Evolutionary conservation across 495 filamentous ascomycete species (phyloP).

Genomic region (Penicillium soppii): DNA sequence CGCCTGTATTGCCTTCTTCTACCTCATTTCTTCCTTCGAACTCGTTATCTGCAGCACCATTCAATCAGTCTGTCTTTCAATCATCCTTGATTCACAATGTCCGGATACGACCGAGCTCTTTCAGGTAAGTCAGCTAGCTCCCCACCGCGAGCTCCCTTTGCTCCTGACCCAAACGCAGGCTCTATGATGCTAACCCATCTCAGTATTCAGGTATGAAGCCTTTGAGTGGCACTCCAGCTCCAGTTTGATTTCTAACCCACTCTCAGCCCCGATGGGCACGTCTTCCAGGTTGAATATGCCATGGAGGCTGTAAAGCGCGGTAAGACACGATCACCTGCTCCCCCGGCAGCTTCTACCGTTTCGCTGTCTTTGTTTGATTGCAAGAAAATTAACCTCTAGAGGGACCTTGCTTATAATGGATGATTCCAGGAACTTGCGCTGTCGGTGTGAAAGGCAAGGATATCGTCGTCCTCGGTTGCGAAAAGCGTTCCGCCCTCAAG

Average conservation of each 20-base stretch:
- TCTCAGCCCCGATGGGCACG: constrained; percentile 92
- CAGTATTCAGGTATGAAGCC: constrained; percentile 30
- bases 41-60: not conserved
- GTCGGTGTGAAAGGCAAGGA: constrained; percentile 95
- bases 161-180: constrained; percentile 6
- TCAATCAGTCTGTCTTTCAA: constrained; percentile 1
- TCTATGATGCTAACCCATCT: constrained; percentile 18
- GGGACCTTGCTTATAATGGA: constrained; percentile 13
- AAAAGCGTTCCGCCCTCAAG: constrained; percentile 98
- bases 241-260: constrained; percentile 22
- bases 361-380: not conserved
- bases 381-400: not conserved
- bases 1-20: constrained; percentile 4
- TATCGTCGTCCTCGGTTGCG: constrained; percentile 94
- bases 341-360: not conserved
- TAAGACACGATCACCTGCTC: constrained; percentile 34
- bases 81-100: constrained; percentile 58
- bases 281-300: constrained; percentile 99
- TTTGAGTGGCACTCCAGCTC: constrained; percentile 12
- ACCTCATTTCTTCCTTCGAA: constrained; percentile 8
- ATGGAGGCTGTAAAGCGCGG: constrained; percentile 98
- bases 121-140: constrained; percentile 66
- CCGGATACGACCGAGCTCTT: constrained; percentile 91
- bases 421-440: constrained; percentile 79
- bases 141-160: constrained; percentile 23